Evolutionary conservation across 2,329 filamentous ascomycete species (phyloP), one percentile per base, ranked within the genome.

Genomic region (Penicillium sclerotiorum): DNA sequence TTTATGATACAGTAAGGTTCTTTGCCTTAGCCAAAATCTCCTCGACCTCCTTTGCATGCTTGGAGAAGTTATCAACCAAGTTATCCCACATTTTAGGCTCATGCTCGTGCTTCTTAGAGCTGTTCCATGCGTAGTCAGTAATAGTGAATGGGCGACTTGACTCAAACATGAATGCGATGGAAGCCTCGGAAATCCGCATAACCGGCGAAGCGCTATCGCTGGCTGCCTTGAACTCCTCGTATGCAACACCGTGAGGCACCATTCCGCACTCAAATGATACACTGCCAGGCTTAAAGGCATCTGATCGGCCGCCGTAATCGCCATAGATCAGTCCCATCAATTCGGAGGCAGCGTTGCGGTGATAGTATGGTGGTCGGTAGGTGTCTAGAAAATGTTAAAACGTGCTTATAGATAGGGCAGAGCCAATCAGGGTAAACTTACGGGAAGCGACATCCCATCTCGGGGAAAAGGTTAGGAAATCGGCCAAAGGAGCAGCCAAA

Each of bases 71-170:
- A 57, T 80, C 78, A 1, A 81, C 76, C 8, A 81, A 64, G 45
- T 73, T 68, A 61, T 82, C 79, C 78, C 79, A 81, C 78, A 81
- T 77, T 57, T 72, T 76, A 1, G 74, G 73, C 45, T 78, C 74
- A 48, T 77, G 75, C 52, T 76, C 75, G 48, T 76, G 70, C 45
- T 71, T 71, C 55, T 77, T 67, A 6, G 55, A 41, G 15, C 67
- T 70, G 21, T 61, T 66, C 65, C 67, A 70, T 5, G 67, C 66
- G 37, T 62, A 70, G 7, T 70, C 67, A 0, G 67, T 69, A 32
- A 70, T 69, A 1, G 66, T 69, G 49, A 69, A 70, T 0, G 66
- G 64, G 8, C 67, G 64, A 6, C 60, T 61, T 3, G 65, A 67
- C 50, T 70, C 67, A 30, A 70, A 69, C 66, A 70, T 70, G 53